These are phyloP conservation scores for Metschnikowia gelsemii DNA, from an alignment of 805 yeast genomes.

Conservation along the genomic window DNA sequence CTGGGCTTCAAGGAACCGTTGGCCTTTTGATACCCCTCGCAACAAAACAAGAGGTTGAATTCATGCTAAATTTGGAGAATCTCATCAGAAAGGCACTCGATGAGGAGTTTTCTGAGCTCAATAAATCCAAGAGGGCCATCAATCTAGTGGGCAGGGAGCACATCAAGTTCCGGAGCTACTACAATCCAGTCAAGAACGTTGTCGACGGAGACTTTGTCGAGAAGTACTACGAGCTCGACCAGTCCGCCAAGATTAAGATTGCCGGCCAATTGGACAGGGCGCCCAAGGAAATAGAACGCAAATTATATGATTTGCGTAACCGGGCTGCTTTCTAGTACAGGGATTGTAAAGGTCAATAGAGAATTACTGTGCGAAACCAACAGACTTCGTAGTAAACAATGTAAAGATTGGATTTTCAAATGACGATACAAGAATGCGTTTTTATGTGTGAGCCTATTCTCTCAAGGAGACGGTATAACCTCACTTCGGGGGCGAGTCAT, in stretches of 20 bases:
- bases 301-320: slow-evolving; percentile 52
- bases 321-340: slow-evolving; percentile 34
- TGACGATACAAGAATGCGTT: background rate
- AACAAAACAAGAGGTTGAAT: slow-evolving; percentile 58
- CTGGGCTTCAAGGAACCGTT: slow-evolving; percentile 79
- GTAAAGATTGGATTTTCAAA: too few relatives aligned
- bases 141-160: slow-evolving; percentile 67
- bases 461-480: background rate
- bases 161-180: slow-evolving; percentile 68
- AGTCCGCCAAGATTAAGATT: slow-evolving; percentile 35
- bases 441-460: background rate
- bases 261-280: slow-evolving; percentile 45
- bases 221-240: slow-evolving; percentile 39
- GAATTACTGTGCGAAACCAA: too few relatives aligned
- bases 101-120: slow-evolving; percentile 27
- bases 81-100: slow-evolving; percentile 36
- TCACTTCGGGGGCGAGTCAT: slow-evolving; percentile 15
- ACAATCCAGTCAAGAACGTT: slow-evolving; percentile 72
- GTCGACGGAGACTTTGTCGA: slow-evolving; percentile 91
- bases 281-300: slow-evolving; percentile 50
- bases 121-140: slow-evolving; percentile 24
- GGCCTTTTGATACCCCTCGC: slow-evolving; percentile 71
- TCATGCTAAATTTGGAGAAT: slow-evolving; percentile 55
- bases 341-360: too few relatives aligned
- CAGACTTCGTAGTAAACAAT: too few relatives aligned